Conservation (phyloP, 768 basidiomycete genomes). For the Leucosporidium yakuticum region DNA sequence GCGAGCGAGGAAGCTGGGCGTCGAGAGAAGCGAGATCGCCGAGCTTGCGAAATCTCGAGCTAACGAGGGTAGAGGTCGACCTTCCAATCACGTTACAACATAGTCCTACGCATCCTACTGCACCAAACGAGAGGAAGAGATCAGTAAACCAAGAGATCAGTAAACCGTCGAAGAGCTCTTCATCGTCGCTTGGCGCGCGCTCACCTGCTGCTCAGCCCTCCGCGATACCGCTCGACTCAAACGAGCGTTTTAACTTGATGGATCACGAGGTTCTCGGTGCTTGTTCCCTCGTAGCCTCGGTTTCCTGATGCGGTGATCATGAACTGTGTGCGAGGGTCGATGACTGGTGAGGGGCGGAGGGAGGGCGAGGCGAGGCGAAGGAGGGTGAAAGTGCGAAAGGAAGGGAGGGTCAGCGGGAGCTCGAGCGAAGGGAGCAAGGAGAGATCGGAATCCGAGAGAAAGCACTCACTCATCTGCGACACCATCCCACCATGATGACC, state of each 20-base stretch:
- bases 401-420: not conserved
- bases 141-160: too few relatives aligned
- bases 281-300: conserved; percentile 88
- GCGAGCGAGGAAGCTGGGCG: too few relatives aligned
- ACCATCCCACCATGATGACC: conserved; percentile 93
- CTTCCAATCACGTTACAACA: too few relatives aligned
- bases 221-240: too few relatives aligned
- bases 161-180: too few relatives aligned
- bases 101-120: too few relatives aligned
- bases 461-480: conserved; percentile 77
- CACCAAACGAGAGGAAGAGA: too few relatives aligned
- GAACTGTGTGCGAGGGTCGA: conserved; percentile 77
- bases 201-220: too few relatives aligned
- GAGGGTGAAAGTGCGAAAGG: not conserved
- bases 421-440: not conserved
- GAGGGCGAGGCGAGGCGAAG: conserved; percentile 1
- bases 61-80: too few relatives aligned
- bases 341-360: conserved; percentile 50
- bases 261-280: conserved; percentile 80
- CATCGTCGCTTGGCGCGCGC: too few relatives aligned
- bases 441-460: not conserved
- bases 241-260: conserved; percentile 64
- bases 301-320: conserved; percentile 88
- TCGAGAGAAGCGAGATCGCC: too few relatives aligned
- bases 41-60: too few relatives aligned